These are phyloP conservation scores for Phallus indusiatus DNA, from an alignment of 768 basidiomycete species.

Conservation along the genomic window DNA sequence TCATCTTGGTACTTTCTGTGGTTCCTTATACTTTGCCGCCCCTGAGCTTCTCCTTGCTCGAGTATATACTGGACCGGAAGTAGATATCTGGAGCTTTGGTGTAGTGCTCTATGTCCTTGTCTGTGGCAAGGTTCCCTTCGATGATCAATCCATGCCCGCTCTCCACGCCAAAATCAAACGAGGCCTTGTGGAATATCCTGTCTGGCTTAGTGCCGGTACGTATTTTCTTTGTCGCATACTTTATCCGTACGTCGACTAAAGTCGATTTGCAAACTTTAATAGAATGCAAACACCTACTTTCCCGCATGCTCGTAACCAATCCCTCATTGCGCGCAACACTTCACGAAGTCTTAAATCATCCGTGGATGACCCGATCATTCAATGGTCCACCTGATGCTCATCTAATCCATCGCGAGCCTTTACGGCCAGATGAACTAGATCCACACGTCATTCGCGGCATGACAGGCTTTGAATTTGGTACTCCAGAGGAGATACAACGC, in stretches of 20 bases:
- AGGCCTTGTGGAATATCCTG: slow-evolving; percentile 92
- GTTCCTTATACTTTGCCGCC: slow-evolving; percentile 96
- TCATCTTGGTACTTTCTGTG: slow-evolving; percentile 93
- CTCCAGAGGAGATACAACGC: slow-evolving; percentile 75
- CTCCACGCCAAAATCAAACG: slow-evolving; percentile 98
- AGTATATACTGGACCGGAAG: slow-evolving; percentile 94
- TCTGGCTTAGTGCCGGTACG: slow-evolving; percentile 89
- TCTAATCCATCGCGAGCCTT: slow-evolving; percentile 80
- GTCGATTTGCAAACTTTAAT: not conserved
- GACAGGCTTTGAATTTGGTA: slow-evolving; percentile 95
- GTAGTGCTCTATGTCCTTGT: slow-evolving; percentile 97
- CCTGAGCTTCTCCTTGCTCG: slow-evolving; percentile 96
- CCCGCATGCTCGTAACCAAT: slow-evolving; percentile 93
- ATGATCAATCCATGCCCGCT: slow-evolving; percentile 99
- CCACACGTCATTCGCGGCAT: slow-evolving; percentile 78
- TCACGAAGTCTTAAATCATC: slow-evolving; percentile 75
- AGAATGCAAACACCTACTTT: slow-evolving; percentile 90
- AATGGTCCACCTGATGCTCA: slow-evolving; percentile 72
- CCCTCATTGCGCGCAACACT: slow-evolving; percentile 78
- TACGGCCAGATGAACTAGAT: slow-evolving; percentile 84
- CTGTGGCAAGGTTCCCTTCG: slow-evolving; percentile 98
- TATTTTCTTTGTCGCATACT: slow-evolving; percentile 9
- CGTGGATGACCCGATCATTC: slow-evolving; percentile 91
- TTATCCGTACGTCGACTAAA: slow-evolving; percentile 22
- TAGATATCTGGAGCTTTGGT: slow-evolving; percentile 98